Evolutionary conservation across 176 grass and related monocot species (phyloP).

Genomic region (Poa pratensis): DNA sequence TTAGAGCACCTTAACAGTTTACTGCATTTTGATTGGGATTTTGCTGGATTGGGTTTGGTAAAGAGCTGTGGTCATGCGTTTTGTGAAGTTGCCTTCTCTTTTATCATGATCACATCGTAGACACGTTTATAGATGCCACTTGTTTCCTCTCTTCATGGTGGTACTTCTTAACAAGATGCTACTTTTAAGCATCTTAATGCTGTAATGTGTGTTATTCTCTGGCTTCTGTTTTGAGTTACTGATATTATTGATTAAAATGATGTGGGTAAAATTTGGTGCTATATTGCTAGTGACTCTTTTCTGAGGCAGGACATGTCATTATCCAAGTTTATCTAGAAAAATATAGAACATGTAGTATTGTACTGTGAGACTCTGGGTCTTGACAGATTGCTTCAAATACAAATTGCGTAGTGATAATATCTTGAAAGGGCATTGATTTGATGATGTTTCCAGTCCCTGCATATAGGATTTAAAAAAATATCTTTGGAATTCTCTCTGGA

Average conservation of each 20-base stretch:
- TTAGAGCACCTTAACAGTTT: not conserved
- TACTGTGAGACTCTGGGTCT: not conserved
- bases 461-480: not conserved
- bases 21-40: constrained; percentile 19
- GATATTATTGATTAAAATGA: constrained; percentile 2
- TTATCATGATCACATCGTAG: not conserved
- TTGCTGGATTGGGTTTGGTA: constrained; percentile 2
- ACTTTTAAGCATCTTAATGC: constrained; percentile 26
- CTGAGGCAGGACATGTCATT: not conserved
- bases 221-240: not conserved
- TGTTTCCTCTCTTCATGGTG: constrained; percentile 27
- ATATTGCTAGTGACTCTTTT: constrained; percentile 15
- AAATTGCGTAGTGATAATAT: not conserved
- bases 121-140: constrained; percentile 23
- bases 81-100: constrained; percentile 19
- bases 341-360: not conserved
- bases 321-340: constrained; percentile 1
- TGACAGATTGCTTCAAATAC: constrained; percentile 3
- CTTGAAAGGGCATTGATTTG: not conserved
- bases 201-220: constrained; percentile 20
- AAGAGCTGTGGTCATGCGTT: not conserved
- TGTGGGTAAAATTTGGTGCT: not conserved
- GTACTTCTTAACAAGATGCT: not conserved
- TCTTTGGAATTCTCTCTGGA: not conserved
- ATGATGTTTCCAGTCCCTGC: not conserved